Evolutionary conservation across 2,329 filamentous ascomycete species (phyloP), one percentile per base, ranked within the genome.

Genomic region (Fusarium buharicum): DNA sequence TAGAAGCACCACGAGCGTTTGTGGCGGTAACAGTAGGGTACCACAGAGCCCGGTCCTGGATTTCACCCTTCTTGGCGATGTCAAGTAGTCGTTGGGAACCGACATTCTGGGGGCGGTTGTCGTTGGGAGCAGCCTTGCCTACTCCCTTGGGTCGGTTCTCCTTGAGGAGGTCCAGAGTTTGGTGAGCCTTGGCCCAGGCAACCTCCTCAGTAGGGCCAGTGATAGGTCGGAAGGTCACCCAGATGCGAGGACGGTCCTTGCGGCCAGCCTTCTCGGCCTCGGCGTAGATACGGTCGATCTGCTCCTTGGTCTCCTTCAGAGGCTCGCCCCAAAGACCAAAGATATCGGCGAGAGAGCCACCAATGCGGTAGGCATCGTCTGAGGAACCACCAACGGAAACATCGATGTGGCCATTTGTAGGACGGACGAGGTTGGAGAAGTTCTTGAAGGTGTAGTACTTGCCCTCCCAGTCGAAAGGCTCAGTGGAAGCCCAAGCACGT

Each of bases 291-390:
- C 80, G 79, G 60, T 86, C 83, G 62, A 88, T 86, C 70, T 88
- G 85, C 66, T 87, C 78, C 72, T 84, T 84, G 1, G 85, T 87
- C 69, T 88, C 85, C 73, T 86, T 86, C 2, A 87, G 75, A 1
- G 85, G 85, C 67, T 88, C 85, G 11, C 85, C 85, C 85, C 85
- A 88, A 4, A 88, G 80, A 0, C 85, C 85, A 59, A 87, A 87
- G 65, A 88, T 88, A 60, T 88, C 85, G 24, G 80, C 85, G 3
- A 86, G 76, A 0, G 80, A 75, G 24, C 85, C 85, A 20, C 85
- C 85, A 34, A 86, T 77, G 18, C 84, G 82, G 72, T 87, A 87
- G 0, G 85, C 85, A 5, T 83, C 84, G 16, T 82, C 79, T 0
- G 84, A 86, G 0, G 83, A 86, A 0, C 85, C 85, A 10, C 85